Evolutionary conservation across 352 stramenopile genomes (phyloP).

Genomic region (Poterioochromonas sp.): DNA sequence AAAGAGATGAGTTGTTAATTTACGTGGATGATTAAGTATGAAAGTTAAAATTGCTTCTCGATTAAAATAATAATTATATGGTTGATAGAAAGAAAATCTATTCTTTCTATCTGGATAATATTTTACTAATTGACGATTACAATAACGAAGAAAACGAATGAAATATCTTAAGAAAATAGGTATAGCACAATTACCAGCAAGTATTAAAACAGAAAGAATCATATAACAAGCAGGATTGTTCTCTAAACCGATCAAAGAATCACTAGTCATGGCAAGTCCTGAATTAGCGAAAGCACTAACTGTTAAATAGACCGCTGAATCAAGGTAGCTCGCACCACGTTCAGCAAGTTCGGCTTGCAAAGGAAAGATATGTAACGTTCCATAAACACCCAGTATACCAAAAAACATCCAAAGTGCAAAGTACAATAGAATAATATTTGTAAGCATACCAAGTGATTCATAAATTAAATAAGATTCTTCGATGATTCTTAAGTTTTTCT

Average conservation of each 20-base stretch:
- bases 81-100: not conserved
- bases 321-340: not conserved
- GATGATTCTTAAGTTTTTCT: not conserved
- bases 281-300: not conserved
- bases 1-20: not conserved
- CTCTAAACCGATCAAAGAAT: not conserved
- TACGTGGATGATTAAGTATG: not conserved
- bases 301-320: not conserved
- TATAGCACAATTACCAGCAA: not conserved
- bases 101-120: not conserved
- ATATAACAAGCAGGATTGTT: not conserved
- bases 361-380: not conserved
- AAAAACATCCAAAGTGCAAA: not conserved
- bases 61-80: not conserved
- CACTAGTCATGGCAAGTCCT: not conserved
- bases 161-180: slow-evolving; percentile 4
- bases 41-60: not conserved
- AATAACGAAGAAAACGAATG: not conserved
- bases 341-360: not conserved
- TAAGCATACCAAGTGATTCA: not conserved
- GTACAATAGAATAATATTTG: not conserved
- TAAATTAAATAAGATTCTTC: not conserved
- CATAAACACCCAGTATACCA: not conserved
- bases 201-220: not conserved
- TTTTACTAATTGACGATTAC: not conserved